Evolutionary conservation across 139 green algal genomes (phyloP), one percentile per base, ranked within the genome.

Genomic region (Picochlorum sp.): DNA sequence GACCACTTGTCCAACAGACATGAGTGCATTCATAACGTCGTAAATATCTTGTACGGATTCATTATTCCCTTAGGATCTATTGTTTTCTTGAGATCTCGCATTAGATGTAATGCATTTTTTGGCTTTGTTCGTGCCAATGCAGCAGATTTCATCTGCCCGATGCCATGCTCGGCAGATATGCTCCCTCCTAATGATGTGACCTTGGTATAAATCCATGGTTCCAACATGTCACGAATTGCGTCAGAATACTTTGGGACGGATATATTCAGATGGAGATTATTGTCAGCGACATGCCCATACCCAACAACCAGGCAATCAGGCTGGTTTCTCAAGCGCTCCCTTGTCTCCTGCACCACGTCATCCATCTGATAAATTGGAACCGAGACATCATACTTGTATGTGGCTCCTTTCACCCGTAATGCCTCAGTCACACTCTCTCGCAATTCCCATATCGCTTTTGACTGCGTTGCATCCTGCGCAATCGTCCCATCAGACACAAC

Each of bases 211-310:
- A 99, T 86, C 75, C 83, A 98, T 2, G 93, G 93, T 83, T 99
- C 94, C 8, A 99, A 85, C 7, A 68, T 30, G 13, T 50, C 41
- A 34, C 70, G 37, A 15, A 97, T 47, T 24, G 59, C 69, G 9
- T 77, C 51, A 10, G 71, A 45, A 45, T 84, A 79, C 10, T 59
- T 15, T 0, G 77, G 73, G 0, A 63, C 65, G 3, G 83, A 91
- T 11, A 97, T 67, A 74, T 98, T 98, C 38, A 98, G 85, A 74
- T 98, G 92, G 38, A 98, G 76, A 76, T 98, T 98, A 61, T 89
- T 86, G 62, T 98, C 91, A 4, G 94, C 94, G 16, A 98, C 72
- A 70, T 99, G 94, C 4, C 94, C 94, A 62, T 96, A 99, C 1
- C 90, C 90, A 3, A 91, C 78, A 20, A 95, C 92, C 63, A 71